phyloP scores from a whole-genome alignment of 768 basidiomycete genomes.

The Termitomyces titanicus region DNA sequence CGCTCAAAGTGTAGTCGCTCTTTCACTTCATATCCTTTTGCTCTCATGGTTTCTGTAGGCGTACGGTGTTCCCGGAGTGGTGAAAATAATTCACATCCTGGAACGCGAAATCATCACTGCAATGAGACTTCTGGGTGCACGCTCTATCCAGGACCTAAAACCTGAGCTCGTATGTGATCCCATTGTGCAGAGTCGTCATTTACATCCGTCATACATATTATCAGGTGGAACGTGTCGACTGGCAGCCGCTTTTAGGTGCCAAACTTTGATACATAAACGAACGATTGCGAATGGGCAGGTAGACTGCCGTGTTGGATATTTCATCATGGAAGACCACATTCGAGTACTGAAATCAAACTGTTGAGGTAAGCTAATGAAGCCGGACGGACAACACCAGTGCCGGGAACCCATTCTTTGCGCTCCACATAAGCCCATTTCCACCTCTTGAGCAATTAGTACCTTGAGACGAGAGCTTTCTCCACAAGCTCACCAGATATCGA shows the following conservation, averaged over 20 bases:
- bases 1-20: constrained; percentile 65
- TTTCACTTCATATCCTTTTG: not conserved
- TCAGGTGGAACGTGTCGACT: constrained; percentile 64
- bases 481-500: constrained; percentile 55
- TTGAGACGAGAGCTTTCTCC: not conserved
- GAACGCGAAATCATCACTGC: constrained; percentile 73
- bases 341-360: constrained; percentile 36
- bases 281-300: not conserved
- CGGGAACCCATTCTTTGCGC: constrained; percentile 47
- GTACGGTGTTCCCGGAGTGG: constrained; percentile 70
- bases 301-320: not conserved
- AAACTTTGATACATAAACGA: constrained; percentile 26
- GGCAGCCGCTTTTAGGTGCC: constrained; percentile 44
- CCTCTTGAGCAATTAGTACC: constrained; percentile 33
- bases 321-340: not conserved
- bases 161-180: constrained; percentile 56
- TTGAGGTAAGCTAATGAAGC: constrained; percentile 35
- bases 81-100: constrained; percentile 62
- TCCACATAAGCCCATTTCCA: constrained; percentile 72
- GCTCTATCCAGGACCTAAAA: constrained; percentile 56
- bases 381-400: constrained; percentile 34
- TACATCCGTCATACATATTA: not conserved
- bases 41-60: constrained; percentile 42
- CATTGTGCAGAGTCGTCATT: not conserved
- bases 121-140: constrained; percentile 75